These are phyloP conservation scores for Penicillium sp. DNA, from an alignment of 2,329 filamentous ascomycete species.

Conservation along the genomic window DNA sequence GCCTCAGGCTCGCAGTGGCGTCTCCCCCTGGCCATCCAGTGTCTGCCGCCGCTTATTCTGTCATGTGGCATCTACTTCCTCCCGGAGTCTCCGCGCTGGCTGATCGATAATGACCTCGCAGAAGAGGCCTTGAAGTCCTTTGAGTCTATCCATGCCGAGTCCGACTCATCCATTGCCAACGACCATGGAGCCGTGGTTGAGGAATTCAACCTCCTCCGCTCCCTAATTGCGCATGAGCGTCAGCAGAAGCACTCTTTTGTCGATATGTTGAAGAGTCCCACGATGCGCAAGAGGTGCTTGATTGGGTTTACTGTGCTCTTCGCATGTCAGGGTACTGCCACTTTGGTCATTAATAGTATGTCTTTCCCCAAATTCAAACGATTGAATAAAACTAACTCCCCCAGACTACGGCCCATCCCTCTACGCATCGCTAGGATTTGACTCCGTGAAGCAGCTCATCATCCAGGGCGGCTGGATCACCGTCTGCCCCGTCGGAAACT, in stretches of 20 bases:
- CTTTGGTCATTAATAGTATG: constrained; percentile 11
- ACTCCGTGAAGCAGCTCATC: constrained; percentile 5
- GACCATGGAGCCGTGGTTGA: constrained; percentile 5
- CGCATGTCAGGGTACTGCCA: constrained; percentile 9
- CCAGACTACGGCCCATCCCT: constrained; percentile 10
- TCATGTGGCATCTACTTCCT: constrained; percentile 15
- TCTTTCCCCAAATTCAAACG: background rate
- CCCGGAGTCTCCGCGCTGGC: constrained; percentile 23
- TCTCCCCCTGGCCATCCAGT: constrained; percentile 20
- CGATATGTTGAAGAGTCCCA: constrained; percentile 15
- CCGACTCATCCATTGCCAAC: constrained; percentile 5
- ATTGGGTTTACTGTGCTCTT: constrained; percentile 9
- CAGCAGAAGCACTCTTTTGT: constrained; percentile 10
- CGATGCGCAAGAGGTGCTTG: constrained; percentile 17
- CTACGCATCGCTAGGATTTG: constrained; percentile 7
- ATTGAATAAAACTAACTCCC: background rate
- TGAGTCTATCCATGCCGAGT: constrained; percentile 7
- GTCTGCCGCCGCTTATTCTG: constrained; percentile 17
- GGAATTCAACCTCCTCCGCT: constrained; percentile 4
- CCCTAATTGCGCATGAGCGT: constrained; percentile 5
- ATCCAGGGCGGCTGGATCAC: constrained; percentile 6
- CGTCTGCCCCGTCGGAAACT: constrained; percentile 15
- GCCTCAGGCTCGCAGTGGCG: constrained; percentile 21
- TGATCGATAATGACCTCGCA: constrained; percentile 14
- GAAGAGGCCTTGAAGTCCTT: constrained; percentile 16